Conservation (phyloP, 2,329 filamentous ascomycete species). For the Stemphylium lycopersici region DNA sequence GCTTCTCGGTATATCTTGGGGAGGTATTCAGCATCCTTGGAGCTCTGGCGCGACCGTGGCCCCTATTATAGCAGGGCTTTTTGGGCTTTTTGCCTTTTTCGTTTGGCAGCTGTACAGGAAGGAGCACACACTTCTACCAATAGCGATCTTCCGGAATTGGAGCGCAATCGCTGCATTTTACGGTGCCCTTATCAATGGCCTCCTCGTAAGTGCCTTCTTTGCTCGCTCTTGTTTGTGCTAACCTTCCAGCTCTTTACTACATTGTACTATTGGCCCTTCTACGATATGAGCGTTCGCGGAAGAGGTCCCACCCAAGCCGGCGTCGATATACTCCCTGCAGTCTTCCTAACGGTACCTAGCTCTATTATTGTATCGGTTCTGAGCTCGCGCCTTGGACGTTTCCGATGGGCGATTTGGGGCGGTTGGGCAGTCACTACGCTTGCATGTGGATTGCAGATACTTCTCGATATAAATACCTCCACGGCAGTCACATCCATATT, state of each 20-base stretch:
- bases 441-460: conserved; percentile 47
- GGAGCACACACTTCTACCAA: conserved; percentile 46
- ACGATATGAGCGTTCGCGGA: conserved; percentile 47
- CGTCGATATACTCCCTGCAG: conserved; percentile 46
- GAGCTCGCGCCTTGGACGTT: conserved; percentile 34
- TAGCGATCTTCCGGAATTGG: conserved; percentile 46
- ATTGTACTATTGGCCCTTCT: conserved; percentile 53
- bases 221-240: not conserved
- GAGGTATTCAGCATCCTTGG: conserved; percentile 51
- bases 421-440: conserved; percentile 51
- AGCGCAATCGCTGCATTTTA: conserved; percentile 50
- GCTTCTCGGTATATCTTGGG: conserved; percentile 53
- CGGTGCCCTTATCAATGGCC: conserved; percentile 51
- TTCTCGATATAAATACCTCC: conserved; percentile 45
- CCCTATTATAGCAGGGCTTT: conserved; percentile 47
- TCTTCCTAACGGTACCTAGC: conserved; percentile 34
- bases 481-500: conserved; percentile 46
- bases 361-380: conserved; percentile 34
- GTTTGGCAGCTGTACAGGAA: conserved; percentile 27
- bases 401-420: conserved; percentile 52
- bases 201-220: conserved; percentile 46
- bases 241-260: conserved; percentile 48
- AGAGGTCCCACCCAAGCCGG: conserved; percentile 46
- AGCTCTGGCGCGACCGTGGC: conserved; percentile 47
- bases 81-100: not conserved